phyloP scores from a whole-genome alignment of 352 stramenopile genomes.

The Pythium volutum region DNA sequence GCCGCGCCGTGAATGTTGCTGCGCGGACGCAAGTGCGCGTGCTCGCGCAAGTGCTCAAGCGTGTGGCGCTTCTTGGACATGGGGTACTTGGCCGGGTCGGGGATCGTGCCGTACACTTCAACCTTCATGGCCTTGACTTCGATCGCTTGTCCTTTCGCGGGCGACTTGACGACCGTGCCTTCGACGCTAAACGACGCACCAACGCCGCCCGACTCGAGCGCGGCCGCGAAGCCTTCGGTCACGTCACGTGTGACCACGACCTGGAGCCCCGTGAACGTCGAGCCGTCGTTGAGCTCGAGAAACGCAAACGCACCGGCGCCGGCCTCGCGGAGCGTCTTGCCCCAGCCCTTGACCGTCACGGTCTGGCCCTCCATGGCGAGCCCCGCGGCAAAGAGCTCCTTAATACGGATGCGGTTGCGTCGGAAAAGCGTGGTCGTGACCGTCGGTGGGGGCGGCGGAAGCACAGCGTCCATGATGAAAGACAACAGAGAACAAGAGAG shows the following conservation, averaged over 20 bases:
- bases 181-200: constrained; percentile 81
- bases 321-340: constrained; percentile 88
- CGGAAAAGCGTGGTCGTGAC: constrained; percentile 64
- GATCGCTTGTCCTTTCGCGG: constrained; percentile 89
- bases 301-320: constrained; percentile 91
- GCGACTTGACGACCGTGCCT: constrained; percentile 84
- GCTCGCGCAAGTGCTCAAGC: constrained; percentile 90
- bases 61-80: constrained; percentile 93
- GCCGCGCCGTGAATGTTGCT: constrained; percentile 90
- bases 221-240: constrained; percentile 76
- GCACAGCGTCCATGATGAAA: constrained; percentile 39
- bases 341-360: constrained; percentile 93
- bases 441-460: constrained; percentile 40
- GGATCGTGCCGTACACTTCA: constrained; percentile 82
- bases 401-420: constrained; percentile 81
- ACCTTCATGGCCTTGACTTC: constrained; percentile 90
- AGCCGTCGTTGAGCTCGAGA: constrained; percentile 95
- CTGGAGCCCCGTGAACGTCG: constrained; percentile 85
- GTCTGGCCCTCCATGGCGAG: constrained; percentile 73
- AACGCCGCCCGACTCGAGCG: constrained; percentile 79
- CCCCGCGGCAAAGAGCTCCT: constrained; percentile 68
- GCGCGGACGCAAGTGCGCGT: constrained; percentile 92
- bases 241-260: constrained; percentile 78
- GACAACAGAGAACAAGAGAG: not conserved
- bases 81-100: constrained; percentile 87